Evolutionary conservation across 345 rosid species (phyloP).

Genomic region (Populus deltoides): DNA sequence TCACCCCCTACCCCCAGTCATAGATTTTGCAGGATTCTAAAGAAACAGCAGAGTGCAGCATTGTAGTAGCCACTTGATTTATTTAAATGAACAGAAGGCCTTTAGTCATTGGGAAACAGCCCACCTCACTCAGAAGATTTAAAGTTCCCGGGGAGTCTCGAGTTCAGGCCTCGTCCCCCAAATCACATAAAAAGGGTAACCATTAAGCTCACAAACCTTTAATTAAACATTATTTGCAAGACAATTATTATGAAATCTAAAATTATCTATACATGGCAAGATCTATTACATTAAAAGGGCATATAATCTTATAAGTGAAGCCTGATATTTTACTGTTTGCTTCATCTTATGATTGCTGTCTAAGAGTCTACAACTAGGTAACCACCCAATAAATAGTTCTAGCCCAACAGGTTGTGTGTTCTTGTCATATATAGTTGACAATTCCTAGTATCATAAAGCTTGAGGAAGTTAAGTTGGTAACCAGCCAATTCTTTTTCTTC

Average conservation of each 20-base stretch:
- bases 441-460: background rate
- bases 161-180: background rate
- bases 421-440: background rate
- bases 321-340: background rate
- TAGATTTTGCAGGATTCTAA: background rate
- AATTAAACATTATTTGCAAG: background rate
- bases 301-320: background rate
- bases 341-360: background rate
- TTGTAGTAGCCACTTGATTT: background rate
- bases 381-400: background rate
- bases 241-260: background rate
- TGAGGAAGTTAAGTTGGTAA: background rate
- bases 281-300: background rate
- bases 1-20: background rate
- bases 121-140: background rate
- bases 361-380: background rate
- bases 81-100: background rate
- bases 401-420: background rate
- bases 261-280: background rate
- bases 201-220: background rate
- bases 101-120: background rate
- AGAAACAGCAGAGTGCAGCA: background rate
- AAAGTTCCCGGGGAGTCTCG: background rate
- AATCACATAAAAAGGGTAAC: background rate
- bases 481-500: background rate